phyloP scores from a whole-genome alignment of 139 green algal genomes.

The Chlamydomonas sp. region DNA sequence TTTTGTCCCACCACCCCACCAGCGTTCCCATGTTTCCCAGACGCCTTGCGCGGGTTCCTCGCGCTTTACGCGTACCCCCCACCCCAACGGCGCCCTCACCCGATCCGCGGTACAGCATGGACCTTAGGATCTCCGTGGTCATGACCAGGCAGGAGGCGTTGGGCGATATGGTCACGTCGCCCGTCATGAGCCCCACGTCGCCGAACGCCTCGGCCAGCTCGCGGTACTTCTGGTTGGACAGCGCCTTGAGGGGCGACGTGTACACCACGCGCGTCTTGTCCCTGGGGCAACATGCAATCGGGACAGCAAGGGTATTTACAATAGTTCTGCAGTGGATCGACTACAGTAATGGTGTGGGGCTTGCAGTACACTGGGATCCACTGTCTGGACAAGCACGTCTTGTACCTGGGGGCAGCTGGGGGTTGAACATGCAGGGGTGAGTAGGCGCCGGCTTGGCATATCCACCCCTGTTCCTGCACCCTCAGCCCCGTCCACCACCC shows the following conservation, averaged over 20 bases:
- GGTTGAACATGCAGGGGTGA: too few relatives aligned
- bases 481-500: too few relatives aligned
- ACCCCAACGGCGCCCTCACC: slow-evolving; percentile 13
- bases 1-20: too few relatives aligned
- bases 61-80: background rate
- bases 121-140: slow-evolving; percentile 97
- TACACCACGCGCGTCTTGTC: slow-evolving; percentile 90
- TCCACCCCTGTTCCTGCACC: too few relatives aligned
- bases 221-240: slow-evolving; percentile 94
- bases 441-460: too few relatives aligned
- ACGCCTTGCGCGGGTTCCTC: too few relatives aligned
- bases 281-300: background rate
- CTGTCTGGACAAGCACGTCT: too few relatives aligned
- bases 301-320: too few relatives aligned
- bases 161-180: slow-evolving; percentile 93
- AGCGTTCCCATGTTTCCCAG: too few relatives aligned
- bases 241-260: slow-evolving; percentile 96
- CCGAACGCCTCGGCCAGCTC: slow-evolving; percentile 65
- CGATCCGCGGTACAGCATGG: slow-evolving; percentile 87
- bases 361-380: background rate
- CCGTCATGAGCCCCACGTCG: slow-evolving; percentile 88
- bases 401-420: too few relatives aligned
- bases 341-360: background rate
- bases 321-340: too few relatives aligned
- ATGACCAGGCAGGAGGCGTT: slow-evolving; percentile 95